Evolutionary conservation across 345 rosid species (phyloP), one percentile per base, ranked within the genome.

Genomic region (Dipteronia sinensis): DNA sequence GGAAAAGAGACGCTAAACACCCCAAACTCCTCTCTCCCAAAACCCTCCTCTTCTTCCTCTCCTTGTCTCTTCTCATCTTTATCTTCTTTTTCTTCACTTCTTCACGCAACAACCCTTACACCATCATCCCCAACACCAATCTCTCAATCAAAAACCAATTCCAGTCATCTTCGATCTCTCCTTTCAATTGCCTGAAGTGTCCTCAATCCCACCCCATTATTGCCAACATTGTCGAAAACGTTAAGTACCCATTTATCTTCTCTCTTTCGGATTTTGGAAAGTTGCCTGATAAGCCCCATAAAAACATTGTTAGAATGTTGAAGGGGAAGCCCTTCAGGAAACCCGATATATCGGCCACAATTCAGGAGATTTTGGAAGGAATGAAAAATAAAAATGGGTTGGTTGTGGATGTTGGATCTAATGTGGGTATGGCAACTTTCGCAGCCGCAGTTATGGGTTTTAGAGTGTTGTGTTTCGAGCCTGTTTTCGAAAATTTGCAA

Each of bases 381-480:
- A 73, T 82, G 82, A 86, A 80, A n/a, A 87, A 86, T 53, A 83
- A 81, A 76, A 77, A 86, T 66, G 97, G 97, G 65, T 53, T 88
- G 59, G 88, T 96, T 20, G 86, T 96, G 61, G 99, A 96, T 85
- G 98, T 96, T 3, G 99, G 99, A 4, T 98, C 99, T 59, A 96
- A 96, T 83, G 97, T 96, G 7, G 99, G 99, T 3, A 94, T 96
- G 98, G 98, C 98, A 16, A 92, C 93, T 81, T 94, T 96, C 42
- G 97, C 98, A 0, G 98, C 99, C 0, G 90, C 99, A 0, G 98
- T 90, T 9, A 91, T 96, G 99, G 99, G 98, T 55, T 94, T 91
- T 72, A 91, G 71, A 77, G 99, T 94, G 11, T 78, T 92, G 77
- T 91, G 97, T 20, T 92, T 96, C 71, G 99, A 96, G 82, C 97